Evolutionary conservation across 176 grass and related monocot genomes (phyloP), one percentile per base, ranked within the genome.

Genomic region (Luzula sylvatica): DNA sequence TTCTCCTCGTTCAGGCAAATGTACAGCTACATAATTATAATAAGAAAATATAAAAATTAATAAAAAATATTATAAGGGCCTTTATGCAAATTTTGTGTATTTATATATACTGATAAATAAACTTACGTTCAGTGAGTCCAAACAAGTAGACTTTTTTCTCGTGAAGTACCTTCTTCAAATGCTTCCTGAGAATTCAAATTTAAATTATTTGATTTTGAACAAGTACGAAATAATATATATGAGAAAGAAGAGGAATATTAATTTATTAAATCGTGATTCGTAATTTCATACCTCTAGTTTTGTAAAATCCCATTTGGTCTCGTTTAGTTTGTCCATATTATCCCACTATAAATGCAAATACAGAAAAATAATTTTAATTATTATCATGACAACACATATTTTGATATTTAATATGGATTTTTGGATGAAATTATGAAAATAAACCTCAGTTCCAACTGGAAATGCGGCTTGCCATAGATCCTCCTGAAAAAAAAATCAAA

Each of bases 261-360:
- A 20, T 3, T 25, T 75, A 21, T 40, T 74, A 29, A n/a, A 4
- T 66, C 46, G 11, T 35, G 18, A 21, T n/a, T n/a, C n/a, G n/a
- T n/a, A n/a, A n/a, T n/a, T 56, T 3, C 29, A 21, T 44, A 96
- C 90, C 84, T 96, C 90, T 64, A 96, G 53, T 69, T 96, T 86
- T 59, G 83, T 64, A 12, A 95, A 96, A 11, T 78, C 73, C 84
- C 90, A 96, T 21, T 82, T 89, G 30, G 88, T 89, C 51, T 89
- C 89, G 0, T 62, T 56, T 7, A 89, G 50, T 63, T 96, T 96
- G 40, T 89, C 90, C 41, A 96, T 96, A 46, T 82, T 79, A 47
- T 96, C 83, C 90, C 84, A 96, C 90, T 96, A 64, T 15, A 19
- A 69, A n/a, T n/a, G n/a, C n/a, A n/a, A n/a, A n/a, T n/a, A n/a